Percentiles rank a stretch among this genome's conserved stretches.
Evolutionary conservation across 2,329 filamentous ascomycete genomes (phyloP).

Genomic region (Leptoxyphium fumago): DNA sequence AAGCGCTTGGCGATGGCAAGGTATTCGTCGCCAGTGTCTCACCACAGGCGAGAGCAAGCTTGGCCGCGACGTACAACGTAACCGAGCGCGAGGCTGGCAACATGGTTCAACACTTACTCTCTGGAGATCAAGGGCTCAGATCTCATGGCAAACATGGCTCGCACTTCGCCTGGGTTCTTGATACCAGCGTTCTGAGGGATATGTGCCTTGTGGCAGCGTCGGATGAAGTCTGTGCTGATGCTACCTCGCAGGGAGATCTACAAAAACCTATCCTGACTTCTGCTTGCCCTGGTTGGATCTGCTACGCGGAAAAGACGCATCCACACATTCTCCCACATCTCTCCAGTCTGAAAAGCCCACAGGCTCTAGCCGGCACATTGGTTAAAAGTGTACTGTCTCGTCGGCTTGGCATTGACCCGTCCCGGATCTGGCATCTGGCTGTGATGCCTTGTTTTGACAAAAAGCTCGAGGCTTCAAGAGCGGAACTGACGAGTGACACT

Average conservation of each 20-base stretch:
- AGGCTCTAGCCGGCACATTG: conserved; percentile 79
- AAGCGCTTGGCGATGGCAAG: conserved; percentile 36
- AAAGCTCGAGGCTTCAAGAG: conserved; percentile 87
- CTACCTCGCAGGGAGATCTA: conserved; percentile 26
- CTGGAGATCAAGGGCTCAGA: conserved; percentile 53
- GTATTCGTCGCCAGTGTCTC: conserved; percentile 87
- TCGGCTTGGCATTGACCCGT: conserved; percentile 54
- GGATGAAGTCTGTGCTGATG: conserved; percentile 30
- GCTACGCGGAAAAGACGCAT: conserved; percentile 96
- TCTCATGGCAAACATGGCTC: conserved; percentile 57
- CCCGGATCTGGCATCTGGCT: conserved; percentile 82
- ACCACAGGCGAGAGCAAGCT: conserved; percentile 75
- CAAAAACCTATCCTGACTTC: conserved; percentile 63
- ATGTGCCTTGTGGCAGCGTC: conserved; percentile 55
- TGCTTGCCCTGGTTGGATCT: conserved; percentile 94
- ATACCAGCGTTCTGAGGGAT: conserved; percentile 73
- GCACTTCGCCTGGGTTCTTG: conserved; percentile 76
- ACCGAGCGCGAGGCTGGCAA: conserved; percentile 59
- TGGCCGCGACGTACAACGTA: conserved; percentile 70
- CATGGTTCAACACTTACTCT: conserved; percentile 71
- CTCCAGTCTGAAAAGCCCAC: conserved; percentile 82
- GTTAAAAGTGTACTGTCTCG: conserved; percentile 74
- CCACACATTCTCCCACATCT: conserved; percentile 84
- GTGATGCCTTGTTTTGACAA: conserved; percentile 99
- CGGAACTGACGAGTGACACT: conserved; percentile 59